Base-by-base conservation (phyloP, 1,284 basidiomycete species). In the Boletus smithii region DNA sequence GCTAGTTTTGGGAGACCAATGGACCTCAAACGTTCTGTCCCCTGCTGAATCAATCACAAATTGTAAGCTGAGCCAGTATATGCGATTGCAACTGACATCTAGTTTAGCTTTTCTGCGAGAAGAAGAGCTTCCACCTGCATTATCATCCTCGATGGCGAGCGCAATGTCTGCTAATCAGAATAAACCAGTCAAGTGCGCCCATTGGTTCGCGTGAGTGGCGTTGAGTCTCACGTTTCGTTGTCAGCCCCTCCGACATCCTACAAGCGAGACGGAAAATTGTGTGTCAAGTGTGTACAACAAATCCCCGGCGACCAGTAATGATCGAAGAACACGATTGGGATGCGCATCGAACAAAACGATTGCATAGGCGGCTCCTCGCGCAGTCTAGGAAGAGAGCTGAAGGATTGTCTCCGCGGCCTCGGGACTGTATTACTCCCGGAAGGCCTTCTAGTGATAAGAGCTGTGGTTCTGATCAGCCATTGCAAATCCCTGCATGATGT, bases 271-370 rank as follows among this genome's bases (percentile, higher is more conserved):
- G 70, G 41, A 83, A 85, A 57, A 59, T 76, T 5, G 67, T 79
- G 1, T 97, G 94, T 63, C 63, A 75, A 1, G 60, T 76, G 2
- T 97, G 94, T 61, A 92, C 91, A 0, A 56, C 62, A 5, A 74
- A 91, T 49, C 61, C 73, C 0, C 63, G 70, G 2, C 69, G 76
- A 22, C 93, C 94, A 0, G 74, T 90, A 46, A 85, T 93, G 75
- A 74, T 97, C 11, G 81, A 87, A 61, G 80, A 80, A 3, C 65
- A 69, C 11, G 77, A 85, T 51, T 89, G 88, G 83, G 73, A 76
- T 0, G 67, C 62, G 0, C 92, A 95, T 66, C 59, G 73, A 30
- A 71, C 69, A 33, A 84, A 81, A 20, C 80, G 79, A 40, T 48
- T 68, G 5, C 91, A 94, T 63, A 73, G 74, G 53, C 60, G 63